Base-by-base conservation (phyloP, 345 rosid species). In the Populus simonii region DNA sequence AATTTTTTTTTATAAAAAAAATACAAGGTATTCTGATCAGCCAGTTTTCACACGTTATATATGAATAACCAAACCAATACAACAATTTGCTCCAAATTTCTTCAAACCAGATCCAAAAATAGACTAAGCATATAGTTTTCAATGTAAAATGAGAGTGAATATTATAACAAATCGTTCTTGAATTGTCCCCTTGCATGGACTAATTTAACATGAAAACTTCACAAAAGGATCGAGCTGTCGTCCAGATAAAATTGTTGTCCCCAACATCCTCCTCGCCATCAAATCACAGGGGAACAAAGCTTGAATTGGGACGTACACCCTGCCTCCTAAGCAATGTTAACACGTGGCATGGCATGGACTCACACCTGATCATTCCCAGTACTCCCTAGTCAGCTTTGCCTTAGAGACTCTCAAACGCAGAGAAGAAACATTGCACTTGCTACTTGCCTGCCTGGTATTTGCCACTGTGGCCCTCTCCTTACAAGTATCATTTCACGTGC, bases 321-420 rank as follows among this genome's bases (percentile, higher is more conserved):
- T 77, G 85, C 82, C 85, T 39, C 76, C 78, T 79, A 35, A 25
- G 81, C 81, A 29, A 43, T 15, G 41, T 49, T 20, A 79, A 61
- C 76, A 71, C 76, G 80, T 77, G 84, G 51, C 76, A 74, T 35
- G 83, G 70, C 55, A 70, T 70, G 78, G 84, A 22, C 18, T n/a
- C 73, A 55, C 78, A 76, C 78, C 66, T 76, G 78, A 73, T 53
- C 23, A 10, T 29, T 8, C 27, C 11, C 11, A 33, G 2, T 0
- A 8, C 45, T 12, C 74, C 13, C 66, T 8, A 10, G 47, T 25
- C 11, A 6, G 61, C 49, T 65, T 41, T 22, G 20, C 45, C 38
- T 22, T 38, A 2, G n/a, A 51, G 72, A 5, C 22, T 13, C 3
- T 4, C 43, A 51, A 27, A 16, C 6, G 10, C 41, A 43, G 55